phyloP scores from a whole-genome alignment of 2,329 filamentous ascomycete species.

The Pseudogymnoascus pannorum region DNA sequence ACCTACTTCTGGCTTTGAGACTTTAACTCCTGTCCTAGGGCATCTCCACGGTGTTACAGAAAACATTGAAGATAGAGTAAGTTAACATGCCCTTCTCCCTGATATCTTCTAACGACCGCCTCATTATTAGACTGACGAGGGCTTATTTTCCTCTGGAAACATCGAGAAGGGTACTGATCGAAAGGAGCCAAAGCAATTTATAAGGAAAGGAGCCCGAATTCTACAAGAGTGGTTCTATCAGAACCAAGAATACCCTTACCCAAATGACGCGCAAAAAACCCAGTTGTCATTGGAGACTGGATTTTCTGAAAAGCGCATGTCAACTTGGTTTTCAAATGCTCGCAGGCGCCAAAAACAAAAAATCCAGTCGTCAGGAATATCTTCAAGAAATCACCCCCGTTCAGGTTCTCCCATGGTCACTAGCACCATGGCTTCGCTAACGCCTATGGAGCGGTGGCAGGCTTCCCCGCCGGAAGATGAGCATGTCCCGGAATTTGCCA shows the following conservation, averaged over 20 bases:
- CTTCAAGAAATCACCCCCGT: not conserved
- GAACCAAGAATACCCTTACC: conserved; percentile 42
- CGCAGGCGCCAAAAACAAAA: conserved; percentile 36
- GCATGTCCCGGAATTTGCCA: conserved; percentile 28
- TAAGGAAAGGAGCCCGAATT: conserved; percentile 29
- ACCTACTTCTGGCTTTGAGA: conserved; percentile 37
- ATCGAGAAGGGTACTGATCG: too few species aligned
- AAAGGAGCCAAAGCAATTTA: too few species aligned
- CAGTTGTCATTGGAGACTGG: conserved; percentile 36
- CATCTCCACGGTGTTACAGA: conserved; percentile 43
- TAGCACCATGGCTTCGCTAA: conserved; percentile 25
- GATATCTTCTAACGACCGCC: not conserved
- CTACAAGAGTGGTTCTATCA: conserved; percentile 40
- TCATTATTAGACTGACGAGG: too few species aligned
- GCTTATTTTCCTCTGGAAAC: too few species aligned
- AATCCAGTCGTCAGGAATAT: too few species aligned
- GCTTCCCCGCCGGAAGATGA: conserved; percentile 40
- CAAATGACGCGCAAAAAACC: conserved; percentile 31
- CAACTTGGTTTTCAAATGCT: conserved; percentile 46
- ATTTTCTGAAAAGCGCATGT: conserved; percentile 38
- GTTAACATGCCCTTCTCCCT: not conserved
- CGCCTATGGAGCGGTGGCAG: conserved; percentile 40
- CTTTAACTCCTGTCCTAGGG: conserved; percentile 39
- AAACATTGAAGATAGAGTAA: conserved; percentile 23
- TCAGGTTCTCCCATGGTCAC: conserved; percentile 17